These are phyloP conservation scores for Amaranthus tricolor DNA, from an alignment of 179 eudicot genomes.

Conservation along the genomic window DNA sequence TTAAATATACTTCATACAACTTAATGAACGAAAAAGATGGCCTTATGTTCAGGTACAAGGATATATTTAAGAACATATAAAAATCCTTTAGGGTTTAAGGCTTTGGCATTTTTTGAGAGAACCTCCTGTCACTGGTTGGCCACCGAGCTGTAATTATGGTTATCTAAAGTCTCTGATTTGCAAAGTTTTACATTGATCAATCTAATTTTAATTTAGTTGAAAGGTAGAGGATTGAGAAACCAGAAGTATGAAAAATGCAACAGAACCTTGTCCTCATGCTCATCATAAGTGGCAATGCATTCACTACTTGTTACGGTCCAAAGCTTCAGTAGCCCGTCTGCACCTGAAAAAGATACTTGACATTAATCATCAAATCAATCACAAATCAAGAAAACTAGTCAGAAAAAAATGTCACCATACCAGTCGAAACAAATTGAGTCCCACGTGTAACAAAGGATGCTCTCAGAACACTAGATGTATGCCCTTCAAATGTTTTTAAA, in stretches of 20 bases:
- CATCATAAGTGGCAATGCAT: constrained; percentile 90
- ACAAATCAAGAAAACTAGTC: background rate
- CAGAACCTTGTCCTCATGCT: constrained; percentile 86
- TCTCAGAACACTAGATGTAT: constrained; percentile 81
- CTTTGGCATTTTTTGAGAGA: too few species aligned
- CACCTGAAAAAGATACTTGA: constrained; percentile 46
- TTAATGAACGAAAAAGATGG: too few species aligned
- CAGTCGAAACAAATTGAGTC: constrained; percentile 85
- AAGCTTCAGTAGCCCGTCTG: constrained; percentile 89
- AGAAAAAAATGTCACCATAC: constrained; percentile 38
- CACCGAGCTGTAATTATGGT: too few species aligned
- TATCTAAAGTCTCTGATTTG: background rate
- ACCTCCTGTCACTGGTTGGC: too few species aligned
- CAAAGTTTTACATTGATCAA: background rate
- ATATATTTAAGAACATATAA: too few species aligned
- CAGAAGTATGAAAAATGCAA: background rate
- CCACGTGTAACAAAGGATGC: constrained; percentile 84
- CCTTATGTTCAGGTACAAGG: too few species aligned
- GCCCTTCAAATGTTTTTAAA: constrained; percentile 93
- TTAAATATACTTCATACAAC: too few species aligned
- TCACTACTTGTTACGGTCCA: constrained; percentile 86
- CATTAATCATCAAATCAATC: background rate
- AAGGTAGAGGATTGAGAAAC: background rate
- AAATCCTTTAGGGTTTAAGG: too few species aligned
- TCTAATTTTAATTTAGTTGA: background rate